Evolutionary conservation across 192 early-diverging fungal genomes (phyloP), one percentile per base, ranked within the genome.

Genomic region (Linnemannia schmuckeri): DNA sequence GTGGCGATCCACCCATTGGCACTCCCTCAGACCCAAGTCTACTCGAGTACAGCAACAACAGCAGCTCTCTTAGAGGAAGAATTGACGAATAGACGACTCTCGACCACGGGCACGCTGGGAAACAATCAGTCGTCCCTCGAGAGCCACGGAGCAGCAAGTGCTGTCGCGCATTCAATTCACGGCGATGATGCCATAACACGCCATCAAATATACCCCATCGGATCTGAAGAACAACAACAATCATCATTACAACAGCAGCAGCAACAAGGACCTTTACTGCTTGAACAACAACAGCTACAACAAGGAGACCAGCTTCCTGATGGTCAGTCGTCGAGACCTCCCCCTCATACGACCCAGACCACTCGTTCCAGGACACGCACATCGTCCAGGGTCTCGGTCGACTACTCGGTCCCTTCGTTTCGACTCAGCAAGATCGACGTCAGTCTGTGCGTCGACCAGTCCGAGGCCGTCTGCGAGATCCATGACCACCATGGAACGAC

Each of bases 101-200:
- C 41, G 22, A 38, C 70, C 24, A 35, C 17, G 8, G 38, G n/a
- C n/a, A 38, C 41, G 70, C 70, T n/a, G 70, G 18, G 38, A 38
- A 41, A 41, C 46, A 49, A 47, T 22, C 72, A 8, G 27, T 35
- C 30, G 27, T 44, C 46, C 30, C 24, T 33, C 24, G 42, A 42
- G 46, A 47, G 35, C 24, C 33, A 24, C 0, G 30, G 47, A 38
- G 24, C 74, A 61, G 37, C 20, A 18, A 13, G 33, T 37, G 24
- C 4, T 2, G 61, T 66, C 9, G 61, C 15, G 3, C 61, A 33
- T 66, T 42, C 37, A 77, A 38, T 35, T 3, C 61, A 33, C 33
- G 70, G 10, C 30, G 78, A 86, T 87, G 85, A 87, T 81, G 85
- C 85, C 85, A 87, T 87, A 70, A 30, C 85, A 87, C 79, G 76